phyloP scores from a whole-genome alignment of 495 filamentous ascomycete genomes.

The Talaromyces liani region DNA sequence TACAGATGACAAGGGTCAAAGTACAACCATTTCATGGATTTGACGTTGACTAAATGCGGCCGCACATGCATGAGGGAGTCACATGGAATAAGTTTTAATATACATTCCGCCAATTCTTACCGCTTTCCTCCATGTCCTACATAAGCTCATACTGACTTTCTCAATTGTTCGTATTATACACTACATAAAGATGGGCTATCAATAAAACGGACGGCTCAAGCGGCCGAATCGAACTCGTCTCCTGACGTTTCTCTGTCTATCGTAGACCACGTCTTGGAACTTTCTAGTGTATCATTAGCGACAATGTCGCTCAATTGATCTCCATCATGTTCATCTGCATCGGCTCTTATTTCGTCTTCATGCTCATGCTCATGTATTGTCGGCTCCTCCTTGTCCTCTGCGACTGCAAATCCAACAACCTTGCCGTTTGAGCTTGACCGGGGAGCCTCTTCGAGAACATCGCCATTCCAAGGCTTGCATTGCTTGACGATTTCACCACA shows the following conservation, averaged over 20 bases:
- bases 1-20: too few species aligned
- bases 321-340: conserved; percentile 10
- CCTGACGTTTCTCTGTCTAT: conserved; percentile 9
- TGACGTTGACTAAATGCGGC: too few species aligned
- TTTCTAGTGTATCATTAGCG: conserved; percentile 27
- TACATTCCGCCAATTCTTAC: too few species aligned
- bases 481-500: conserved; percentile 82
- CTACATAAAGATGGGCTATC: not conserved
- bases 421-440: conserved; percentile 48
- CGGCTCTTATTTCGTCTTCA: conserved; percentile 6
- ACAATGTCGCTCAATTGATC: conserved; percentile 23
- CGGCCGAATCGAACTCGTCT: not conserved
- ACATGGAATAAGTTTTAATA: too few species aligned
- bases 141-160: not conserved
- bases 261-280: conserved; percentile 32
- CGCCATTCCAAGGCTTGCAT: conserved; percentile 88
- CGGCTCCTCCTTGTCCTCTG: conserved; percentile 9
- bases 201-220: not conserved
- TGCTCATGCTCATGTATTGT: not conserved
- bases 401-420: conserved; percentile 61
- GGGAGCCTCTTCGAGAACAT: conserved; percentile 57
- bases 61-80: too few species aligned
- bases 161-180: not conserved
- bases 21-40: too few species aligned
- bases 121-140: too few species aligned